Evolutionary conservation across 1,284 basidiomycete species (phyloP).

Genomic region (Leccinum solheimii): DNA sequence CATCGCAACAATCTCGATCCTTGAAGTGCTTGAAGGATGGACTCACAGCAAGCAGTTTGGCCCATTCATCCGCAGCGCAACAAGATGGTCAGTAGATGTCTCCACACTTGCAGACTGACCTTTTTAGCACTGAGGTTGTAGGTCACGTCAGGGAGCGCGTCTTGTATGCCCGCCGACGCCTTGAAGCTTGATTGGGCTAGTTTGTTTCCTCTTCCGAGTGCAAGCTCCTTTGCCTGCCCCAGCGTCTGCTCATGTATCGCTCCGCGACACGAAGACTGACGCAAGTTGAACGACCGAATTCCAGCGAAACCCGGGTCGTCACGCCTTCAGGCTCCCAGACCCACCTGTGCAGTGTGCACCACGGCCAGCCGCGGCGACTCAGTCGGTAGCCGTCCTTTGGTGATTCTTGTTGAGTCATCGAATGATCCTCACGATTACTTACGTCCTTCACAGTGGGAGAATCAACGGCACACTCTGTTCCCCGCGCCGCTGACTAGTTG

Average conservation of each 20-base stretch:
- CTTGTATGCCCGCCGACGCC: background rate
- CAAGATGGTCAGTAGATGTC: background rate
- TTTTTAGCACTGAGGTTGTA: background rate
- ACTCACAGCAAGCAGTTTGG: background rate
- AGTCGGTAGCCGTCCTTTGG: background rate
- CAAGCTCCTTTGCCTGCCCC: background rate
- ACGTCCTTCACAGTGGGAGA: background rate
- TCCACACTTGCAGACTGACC: background rate
- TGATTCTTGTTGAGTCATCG: background rate
- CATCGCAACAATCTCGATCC: background rate
- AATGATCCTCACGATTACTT: background rate
- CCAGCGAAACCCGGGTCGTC: background rate
- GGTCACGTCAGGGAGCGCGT: background rate
- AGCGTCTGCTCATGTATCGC: background rate
- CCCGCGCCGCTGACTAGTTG: background rate
- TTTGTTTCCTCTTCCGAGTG: background rate
- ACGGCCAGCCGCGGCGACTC: background rate
- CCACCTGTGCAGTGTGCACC: background rate
- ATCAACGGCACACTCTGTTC: background rate
- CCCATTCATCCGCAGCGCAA: slow-evolving; percentile 1
- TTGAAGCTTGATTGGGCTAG: background rate
- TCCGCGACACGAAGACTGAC: background rate
- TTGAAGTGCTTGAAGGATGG: background rate
- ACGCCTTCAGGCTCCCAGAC: background rate
- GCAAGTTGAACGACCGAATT: background rate